These are phyloP conservation scores for Platanthera zijinensis DNA, from an alignment of 106 monocot genomes.

Conservation along the genomic window DNA sequence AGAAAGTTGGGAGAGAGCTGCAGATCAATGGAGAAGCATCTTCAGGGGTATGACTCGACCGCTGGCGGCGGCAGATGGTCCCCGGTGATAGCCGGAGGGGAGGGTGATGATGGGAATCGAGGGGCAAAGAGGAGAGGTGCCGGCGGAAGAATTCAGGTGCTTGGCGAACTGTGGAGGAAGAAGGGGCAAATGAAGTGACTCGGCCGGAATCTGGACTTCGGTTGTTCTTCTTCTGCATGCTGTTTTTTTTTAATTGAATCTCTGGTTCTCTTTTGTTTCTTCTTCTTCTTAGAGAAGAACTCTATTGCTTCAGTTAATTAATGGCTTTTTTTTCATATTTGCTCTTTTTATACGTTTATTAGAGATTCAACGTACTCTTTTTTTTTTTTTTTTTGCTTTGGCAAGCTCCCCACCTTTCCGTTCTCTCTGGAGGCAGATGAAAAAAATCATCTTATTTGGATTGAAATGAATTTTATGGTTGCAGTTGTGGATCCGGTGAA, in stretches of 20 bases:
- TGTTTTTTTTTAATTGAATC: background rate
- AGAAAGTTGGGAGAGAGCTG: slow-evolving; percentile 34
- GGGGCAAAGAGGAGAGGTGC: slow-evolving; percentile 38
- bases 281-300: background rate
- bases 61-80: slow-evolving; percentile 14
- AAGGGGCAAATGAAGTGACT: slow-evolving; percentile 30
- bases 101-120: slow-evolving; percentile 1
- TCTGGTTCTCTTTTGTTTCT: background rate
- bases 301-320: background rate
- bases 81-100: slow-evolving; percentile 25
- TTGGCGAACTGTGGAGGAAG: slow-evolving; percentile 95
- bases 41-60: background rate
- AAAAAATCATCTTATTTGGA: too few relatives aligned
- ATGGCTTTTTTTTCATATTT: background rate
- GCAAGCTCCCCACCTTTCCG: too few relatives aligned
- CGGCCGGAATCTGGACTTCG: background rate
- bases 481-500: too few relatives aligned
- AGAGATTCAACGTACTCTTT: too few relatives aligned
- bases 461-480: too few relatives aligned
- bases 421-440: too few relatives aligned
- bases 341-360: background rate
- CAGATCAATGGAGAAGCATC: slow-evolving; percentile 53
- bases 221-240: background rate
- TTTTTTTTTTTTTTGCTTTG: too few relatives aligned
- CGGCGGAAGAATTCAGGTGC: slow-evolving; percentile 45